Base-by-base conservation (phyloP, 2,329 filamentous ascomycete species). In the Parastagonospora avenae region DNA sequence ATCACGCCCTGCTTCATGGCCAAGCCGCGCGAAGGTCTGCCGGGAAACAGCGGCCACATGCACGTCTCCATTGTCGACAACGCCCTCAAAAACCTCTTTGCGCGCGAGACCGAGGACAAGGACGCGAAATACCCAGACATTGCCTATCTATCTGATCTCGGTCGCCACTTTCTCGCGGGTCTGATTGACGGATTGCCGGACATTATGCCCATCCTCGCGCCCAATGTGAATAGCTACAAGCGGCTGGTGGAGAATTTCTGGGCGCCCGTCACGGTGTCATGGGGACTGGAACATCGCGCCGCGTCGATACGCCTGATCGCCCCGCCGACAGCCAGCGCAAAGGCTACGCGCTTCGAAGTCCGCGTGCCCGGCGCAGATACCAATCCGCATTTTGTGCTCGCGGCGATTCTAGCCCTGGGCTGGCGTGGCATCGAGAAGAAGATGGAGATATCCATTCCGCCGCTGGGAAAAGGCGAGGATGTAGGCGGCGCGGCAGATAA, bases 1-100 rank as follows among this genome's bases (percentile, higher is more conserved):
- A 96, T 99, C 69, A 96, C 91, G 0, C 94, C 94, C 0, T 96
- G 91, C 75, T 99, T 99, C 80, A 99, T 99, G 94, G 94, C 94
- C 12, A 99, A 99, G 76, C 94, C 94, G 2, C 87, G 90, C 60
- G 85, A 95, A 65, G 92, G 92, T 0, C 80, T 97, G 0, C 94
- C 94, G 0, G 94, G 94, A 40, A 97, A 97, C 78, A 94, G 89
- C 57, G 94, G 94, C 1, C 94, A 99, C 72, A 93, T 96, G 82
- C 94, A 99, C 73, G 81, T 97, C 55, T 97, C 93, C 1, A 79
- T 99, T 8, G 87, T 93, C 14, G 90, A 93, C 68, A 81, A 83
- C 58, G 77, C 84, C n/a, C 90, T 90, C 52, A 88, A 88, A 71
- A 99, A 99, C 68, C 82, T 97, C 16, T 88, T 99, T 63, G 85